Percentiles rank a stretch among this genome's conserved stretches.
Evolutionary conservation across 495 filamentous ascomycete genomes (phyloP).

Genomic region (Tuber calosporum): DNA sequence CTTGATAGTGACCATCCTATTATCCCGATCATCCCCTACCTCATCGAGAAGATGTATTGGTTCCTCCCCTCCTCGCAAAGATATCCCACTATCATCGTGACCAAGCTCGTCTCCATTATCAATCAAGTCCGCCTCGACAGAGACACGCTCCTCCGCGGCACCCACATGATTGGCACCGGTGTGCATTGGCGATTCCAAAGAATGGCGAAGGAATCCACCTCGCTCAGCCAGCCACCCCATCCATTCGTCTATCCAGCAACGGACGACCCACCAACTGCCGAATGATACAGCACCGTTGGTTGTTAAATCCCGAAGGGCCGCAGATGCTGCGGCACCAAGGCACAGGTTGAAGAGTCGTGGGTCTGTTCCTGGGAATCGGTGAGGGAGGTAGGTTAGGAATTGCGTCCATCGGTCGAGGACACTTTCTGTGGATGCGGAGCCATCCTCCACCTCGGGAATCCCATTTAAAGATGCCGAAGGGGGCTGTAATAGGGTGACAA

Average conservation of each 20-base stretch:
- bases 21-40: slow-evolving; percentile 43
- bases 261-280: slow-evolving; percentile 96
- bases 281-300: slow-evolving; percentile 77
- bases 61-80: slow-evolving; percentile 39
- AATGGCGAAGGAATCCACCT: slow-evolving; percentile 76
- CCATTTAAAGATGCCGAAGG: slow-evolving; percentile 44
- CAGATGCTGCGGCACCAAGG: slow-evolving; percentile 60
- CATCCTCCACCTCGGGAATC: slow-evolving; percentile 41
- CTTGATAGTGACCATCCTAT: slow-evolving; percentile 45
- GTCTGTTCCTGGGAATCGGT: slow-evolving; percentile 64
- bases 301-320: slow-evolving; percentile 70
- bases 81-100: slow-evolving; percentile 45
- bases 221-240: slow-evolving; percentile 82
- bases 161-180: slow-evolving; percentile 15
- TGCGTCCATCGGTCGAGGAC: slow-evolving; percentile 79
- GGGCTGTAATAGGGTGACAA: slow-evolving; percentile 37
- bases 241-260: slow-evolving; percentile 96
- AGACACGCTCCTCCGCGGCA: slow-evolving; percentile 40
- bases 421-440: slow-evolving; percentile 48
- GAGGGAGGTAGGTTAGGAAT: slow-evolving; percentile 68
- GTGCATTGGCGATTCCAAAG: slow-evolving; percentile 41
- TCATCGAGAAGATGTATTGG: slow-evolving; percentile 34
- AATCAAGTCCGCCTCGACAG: slow-evolving; percentile 42
- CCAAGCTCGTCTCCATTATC: slow-evolving; percentile 40
- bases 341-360: slow-evolving; percentile 61